Base-by-base conservation (phyloP, 495 filamentous ascomycete species). In the Penicillium angulare region DNA sequence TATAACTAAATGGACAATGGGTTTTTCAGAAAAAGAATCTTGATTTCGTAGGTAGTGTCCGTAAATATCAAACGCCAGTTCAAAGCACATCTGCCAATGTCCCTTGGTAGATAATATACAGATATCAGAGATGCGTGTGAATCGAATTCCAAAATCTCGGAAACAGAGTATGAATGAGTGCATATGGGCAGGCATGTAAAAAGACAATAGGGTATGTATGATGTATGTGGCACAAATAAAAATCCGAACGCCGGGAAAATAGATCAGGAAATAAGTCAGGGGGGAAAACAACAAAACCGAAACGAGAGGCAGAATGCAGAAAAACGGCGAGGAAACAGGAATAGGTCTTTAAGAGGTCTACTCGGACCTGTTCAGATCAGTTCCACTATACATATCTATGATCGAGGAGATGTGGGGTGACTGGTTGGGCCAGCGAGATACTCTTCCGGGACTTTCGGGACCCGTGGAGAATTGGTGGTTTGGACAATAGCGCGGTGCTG, bases 361-460 rank as follows among this genome's bases (percentile, higher is more conserved):
- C n/a, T n/a, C n/a, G n/a, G n/a, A n/a, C n/a, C n/a, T 35, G 27
- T n/a, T n/a, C 15, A 34, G 1, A 32, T 18, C 3, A 16, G 43
- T 45, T 32, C 16, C 8, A 13, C 32, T 7, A 36, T 12, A 17
- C 17, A n/a, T 24, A 15, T 27, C 7, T 17, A 56, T 42, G 60
- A 62, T 47, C 68, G 65, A 26, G 74, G 70, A 0, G 72, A 74
- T 15, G 68, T 55, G 18, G 72, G 74, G 48, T 74, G 73, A 38
- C 71, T 75, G 7, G 60, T 60, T 36, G 69, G 59, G 7, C 64
- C 69, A 2, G 59, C 46, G 9, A 82, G 67, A 64, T 80, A 83
- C 39, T 78, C 78, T 43, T 71, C 69, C 0, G 84, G 84, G 7
- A 88, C 83, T 58, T 84, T 85, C 0, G 85, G 85, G 2, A 87